A percentile compares a stretch with the other conserved stretches of the same genome.
Conservation (phyloP, 805 yeast genomes). For the Saccharomycopsis olivae region DNA sequence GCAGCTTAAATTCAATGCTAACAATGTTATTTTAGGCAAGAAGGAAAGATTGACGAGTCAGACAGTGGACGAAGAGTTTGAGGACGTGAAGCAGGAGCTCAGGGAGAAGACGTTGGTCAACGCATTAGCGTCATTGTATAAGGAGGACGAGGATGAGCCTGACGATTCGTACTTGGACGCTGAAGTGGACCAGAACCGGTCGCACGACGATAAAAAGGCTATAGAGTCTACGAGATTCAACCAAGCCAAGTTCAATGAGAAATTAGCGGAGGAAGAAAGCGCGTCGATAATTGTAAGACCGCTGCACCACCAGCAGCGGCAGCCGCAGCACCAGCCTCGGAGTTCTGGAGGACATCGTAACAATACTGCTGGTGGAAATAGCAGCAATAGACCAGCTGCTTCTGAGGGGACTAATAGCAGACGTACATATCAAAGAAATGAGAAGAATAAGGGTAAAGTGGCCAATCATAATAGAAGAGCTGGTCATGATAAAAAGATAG, state of each 20-base stretch:
- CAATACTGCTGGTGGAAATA: background rate
- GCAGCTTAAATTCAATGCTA: slow-evolving; percentile 22
- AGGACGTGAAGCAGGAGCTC: slow-evolving; percentile 22
- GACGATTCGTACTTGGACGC: slow-evolving; percentile 52
- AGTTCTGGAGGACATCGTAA: no score
- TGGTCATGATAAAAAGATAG: slow-evolving; percentile 48
- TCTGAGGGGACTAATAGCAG: background rate
- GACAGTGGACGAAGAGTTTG: slow-evolving; percentile 6
- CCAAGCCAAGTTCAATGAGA: no score
- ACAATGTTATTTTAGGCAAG: slow-evolving; percentile 28
- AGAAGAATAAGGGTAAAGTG: slow-evolving; percentile 41
- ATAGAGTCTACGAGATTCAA: no score
- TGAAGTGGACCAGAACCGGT: slow-evolving; percentile 8
- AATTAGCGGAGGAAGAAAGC: no score
- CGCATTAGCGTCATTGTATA: slow-evolving; percentile 55
- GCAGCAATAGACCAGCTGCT: background rate
- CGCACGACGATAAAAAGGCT: no score
- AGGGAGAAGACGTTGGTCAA: slow-evolving; percentile 47
- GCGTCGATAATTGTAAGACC: no score
- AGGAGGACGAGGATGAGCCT: slow-evolving; percentile 74
- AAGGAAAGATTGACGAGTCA: slow-evolving; percentile 18
- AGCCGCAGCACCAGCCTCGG: no score
- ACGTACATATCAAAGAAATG: slow-evolving; percentile 35
- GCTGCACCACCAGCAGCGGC: no score
- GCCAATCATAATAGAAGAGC: slow-evolving; percentile 60